These are phyloP conservation scores for Remersonia thermophila DNA, from an alignment of 2,329 filamentous ascomycete species.

Conservation along the genomic window DNA sequence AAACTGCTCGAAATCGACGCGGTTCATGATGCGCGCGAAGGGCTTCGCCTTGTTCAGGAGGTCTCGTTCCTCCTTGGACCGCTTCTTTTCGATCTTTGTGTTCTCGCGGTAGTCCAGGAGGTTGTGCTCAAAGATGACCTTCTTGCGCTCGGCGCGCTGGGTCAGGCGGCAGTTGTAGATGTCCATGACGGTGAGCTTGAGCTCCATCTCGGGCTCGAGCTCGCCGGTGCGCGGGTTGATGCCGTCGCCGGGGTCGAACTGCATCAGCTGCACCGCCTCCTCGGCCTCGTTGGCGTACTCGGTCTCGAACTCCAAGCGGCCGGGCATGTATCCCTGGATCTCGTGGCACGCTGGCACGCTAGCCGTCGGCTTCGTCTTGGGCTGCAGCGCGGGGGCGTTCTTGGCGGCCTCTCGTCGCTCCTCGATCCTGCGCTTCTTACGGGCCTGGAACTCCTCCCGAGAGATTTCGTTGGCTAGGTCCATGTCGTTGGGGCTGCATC, in stretches of 20 bases:
- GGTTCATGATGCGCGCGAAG: slow-evolving; percentile 94
- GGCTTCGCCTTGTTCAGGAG: slow-evolving; percentile 88
- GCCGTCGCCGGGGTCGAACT: slow-evolving; percentile 92
- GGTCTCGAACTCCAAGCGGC: slow-evolving; percentile 90
- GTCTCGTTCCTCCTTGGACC: slow-evolving; percentile 89
- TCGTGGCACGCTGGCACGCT: slow-evolving; percentile 95
- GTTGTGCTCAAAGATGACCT: slow-evolving; percentile 91
- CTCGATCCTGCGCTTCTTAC: slow-evolving; percentile 89
- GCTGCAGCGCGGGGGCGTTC: slow-evolving; percentile 67
- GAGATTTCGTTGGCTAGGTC: slow-evolving; percentile 68
- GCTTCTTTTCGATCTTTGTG: slow-evolving; percentile 78
- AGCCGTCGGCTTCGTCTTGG: slow-evolving; percentile 91
- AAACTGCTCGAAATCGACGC: slow-evolving; percentile 76
- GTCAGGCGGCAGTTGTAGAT: slow-evolving; percentile 93
- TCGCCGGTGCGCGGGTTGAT: slow-evolving; percentile 74
- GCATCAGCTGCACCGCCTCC: slow-evolving; percentile 95
- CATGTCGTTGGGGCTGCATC: slow-evolving; percentile 72
- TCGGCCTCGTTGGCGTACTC: slow-evolving; percentile 97
- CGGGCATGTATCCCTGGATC: slow-evolving; percentile 97
- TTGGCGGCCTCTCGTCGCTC: slow-evolving; percentile 79
- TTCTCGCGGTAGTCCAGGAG: slow-evolving; percentile 91
- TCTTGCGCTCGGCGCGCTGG: slow-evolving; percentile 84
- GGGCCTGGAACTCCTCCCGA: slow-evolving; percentile 81
- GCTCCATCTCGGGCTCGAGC: slow-evolving; percentile 87
- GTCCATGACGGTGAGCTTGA: slow-evolving; percentile 96